Evolutionary conservation across 345 rosid genomes (phyloP), one percentile per base, ranked within the genome.

Genomic region (Chamaenerion angustifolium): DNA sequence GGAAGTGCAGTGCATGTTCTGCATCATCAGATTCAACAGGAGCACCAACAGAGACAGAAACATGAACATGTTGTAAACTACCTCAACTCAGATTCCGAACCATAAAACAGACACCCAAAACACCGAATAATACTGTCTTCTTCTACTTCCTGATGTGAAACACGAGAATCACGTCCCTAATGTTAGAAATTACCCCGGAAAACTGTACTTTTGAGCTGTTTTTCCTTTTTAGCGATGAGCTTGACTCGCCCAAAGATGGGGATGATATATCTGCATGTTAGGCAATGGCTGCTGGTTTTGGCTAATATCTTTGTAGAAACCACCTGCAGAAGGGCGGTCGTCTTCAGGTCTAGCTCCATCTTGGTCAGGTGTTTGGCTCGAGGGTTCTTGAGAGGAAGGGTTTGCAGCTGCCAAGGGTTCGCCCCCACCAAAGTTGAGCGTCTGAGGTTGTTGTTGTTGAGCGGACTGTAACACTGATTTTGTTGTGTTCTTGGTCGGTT

Each of bases 291-390:
- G 37, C 37, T 31, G 37, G 5, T 31, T 31, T 31, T 31, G 81
- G 48, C 58, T 56, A 6, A 75, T 48, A 42, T 67, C 72, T 19
- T 55, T 61, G 56, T 68, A 77, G 37, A 66, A 57, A 59, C 68
- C 75, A 31, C 37, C 37, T 31, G 1, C 76, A 40, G n/a, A 57
- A 13, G 17, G 54, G 41, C 12, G 12, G 54, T 9, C 63, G 55
- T 74, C 64, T 18, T 73, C 54, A 15, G 82, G 81, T 56, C 82
- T 78, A 56, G 64, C 66, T 11, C 81, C 95, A 17, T 83, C 76
- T 35, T 75, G 86, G 21, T 77, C 93, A 4, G 93, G 83, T 18
- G 96, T 82, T 42, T 78, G 89, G 3, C 93, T 83, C 1, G 96
- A 76, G 18, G 61, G 77, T 40, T 86, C 93, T 45, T 82, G 83